A percentile compares a stretch with the other conserved stretches of the same genome.
Evolutionary conservation across 495 filamentous ascomycete genomes (phyloP).

Genomic region (Podospora didyma): DNA sequence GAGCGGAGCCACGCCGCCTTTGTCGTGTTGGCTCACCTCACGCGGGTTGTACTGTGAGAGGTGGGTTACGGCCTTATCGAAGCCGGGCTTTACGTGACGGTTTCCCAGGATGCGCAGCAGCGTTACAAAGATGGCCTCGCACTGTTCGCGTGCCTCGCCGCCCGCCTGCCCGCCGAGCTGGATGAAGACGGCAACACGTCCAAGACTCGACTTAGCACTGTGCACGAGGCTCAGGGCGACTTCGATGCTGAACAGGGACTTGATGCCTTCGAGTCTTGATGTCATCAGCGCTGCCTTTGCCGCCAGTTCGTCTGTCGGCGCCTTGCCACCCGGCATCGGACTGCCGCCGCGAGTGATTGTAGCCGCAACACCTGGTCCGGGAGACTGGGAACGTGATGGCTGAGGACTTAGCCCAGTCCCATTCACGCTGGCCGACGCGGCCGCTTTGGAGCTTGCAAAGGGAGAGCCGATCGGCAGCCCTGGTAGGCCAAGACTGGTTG

Average conservation of each 20-base stretch:
- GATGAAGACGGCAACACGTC: slow-evolving; percentile 79
- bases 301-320: slow-evolving; percentile 84
- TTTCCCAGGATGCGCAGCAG: slow-evolving; percentile 79
- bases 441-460: slow-evolving; percentile 39
- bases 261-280: slow-evolving; percentile 85
- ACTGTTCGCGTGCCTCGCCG: slow-evolving; percentile 83
- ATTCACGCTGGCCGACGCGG: slow-evolving; percentile 25
- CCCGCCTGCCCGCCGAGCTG: slow-evolving; percentile 73
- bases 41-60: slow-evolving; percentile 88
- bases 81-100: slow-evolving; percentile 85
- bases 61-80: slow-evolving; percentile 88
- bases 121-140: slow-evolving; percentile 80
- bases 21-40: slow-evolving; percentile 68
- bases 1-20: slow-evolving; percentile 75
- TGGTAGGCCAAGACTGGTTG: slow-evolving; percentile 42
- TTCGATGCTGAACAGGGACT: slow-evolving; percentile 92
- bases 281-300: slow-evolving; percentile 98
- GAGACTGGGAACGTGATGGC: slow-evolving; percentile 47
- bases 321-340: slow-evolving; percentile 52
- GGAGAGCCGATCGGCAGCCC: slow-evolving; percentile 45
- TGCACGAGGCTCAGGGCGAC: slow-evolving; percentile 87
- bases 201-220: slow-evolving; percentile 82
- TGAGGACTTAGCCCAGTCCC: slow-evolving; percentile 24
- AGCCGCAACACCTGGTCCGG: slow-evolving; percentile 20
- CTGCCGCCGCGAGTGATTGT: slow-evolving; percentile 33